Evolutionary conservation across 345 rosid species (phyloP), one percentile per base, ranked within the genome.

Genomic region (Hypericum androsaemum): DNA sequence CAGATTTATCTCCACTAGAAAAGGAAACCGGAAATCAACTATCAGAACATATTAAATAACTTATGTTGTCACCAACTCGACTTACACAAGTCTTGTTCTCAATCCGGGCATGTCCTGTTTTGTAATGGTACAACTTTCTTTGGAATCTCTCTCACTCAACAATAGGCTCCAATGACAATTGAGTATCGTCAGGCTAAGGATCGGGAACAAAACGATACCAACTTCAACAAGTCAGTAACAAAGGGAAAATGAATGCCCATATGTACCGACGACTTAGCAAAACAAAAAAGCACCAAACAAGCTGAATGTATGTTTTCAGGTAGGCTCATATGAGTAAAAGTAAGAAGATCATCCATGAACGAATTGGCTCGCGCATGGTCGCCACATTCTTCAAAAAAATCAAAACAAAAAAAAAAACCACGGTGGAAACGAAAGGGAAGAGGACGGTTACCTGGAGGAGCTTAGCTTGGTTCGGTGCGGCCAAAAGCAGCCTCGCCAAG

Each of bases 81-180:
- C 85, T 74, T 61, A 86, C 97, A 78, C 77, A 10, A 66, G 56
- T 80, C 95, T 78, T 77, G 88, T 81, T 77, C 95, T 75, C 74
- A 89, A 62, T 58, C 82, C 68, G 13, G 90, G 76, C 32, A 54
- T 52, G 0, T 60, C 72, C 41, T 51, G 60, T 59, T 77, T 81
- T 39, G 58, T 5, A 32, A 44, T 72, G 5, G 69, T 42, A 57
- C 77, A 62, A 64, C 69, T 74, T 52, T 46, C 78, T 7, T 64
- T 77, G 8, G 66, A 51, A 47, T 74, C 68, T 66, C 57, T 68
- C 50, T 62, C 60, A 8, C n/a, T n/a, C 32, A 48, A 66, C 56
- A n/a, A n/a, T 28, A 13, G 81, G 37, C 54, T 69, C 82, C 47
- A 61, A 55, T 14, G 78, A 14, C 52, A 59, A 64, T 62, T 58